phyloP scores from a whole-genome alignment of 2,329 filamentous ascomycete species.

The Pestalotiopsis sp. region DNA sequence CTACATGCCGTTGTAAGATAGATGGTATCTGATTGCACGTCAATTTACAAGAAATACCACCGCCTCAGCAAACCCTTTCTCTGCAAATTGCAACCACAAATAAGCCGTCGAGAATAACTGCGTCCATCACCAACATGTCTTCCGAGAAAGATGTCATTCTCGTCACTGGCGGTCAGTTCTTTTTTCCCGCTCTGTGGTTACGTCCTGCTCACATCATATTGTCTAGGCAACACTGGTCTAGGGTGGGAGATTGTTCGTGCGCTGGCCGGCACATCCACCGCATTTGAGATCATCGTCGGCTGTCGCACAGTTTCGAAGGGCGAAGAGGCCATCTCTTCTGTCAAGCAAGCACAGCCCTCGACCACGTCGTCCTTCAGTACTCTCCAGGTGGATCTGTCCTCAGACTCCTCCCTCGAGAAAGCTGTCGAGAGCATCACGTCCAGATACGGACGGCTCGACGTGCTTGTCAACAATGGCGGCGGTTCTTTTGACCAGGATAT shows the following conservation, averaged over 20 bases:
- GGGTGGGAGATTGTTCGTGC: slow-evolving; percentile 6
- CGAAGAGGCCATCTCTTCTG: slow-evolving; percentile 38
- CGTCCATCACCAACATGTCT: background rate
- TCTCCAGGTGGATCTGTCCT: slow-evolving; percentile 48
- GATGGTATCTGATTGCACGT: too few relatives aligned
- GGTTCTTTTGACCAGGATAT: slow-evolving; percentile 36
- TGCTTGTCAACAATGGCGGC: slow-evolving; percentile 54
- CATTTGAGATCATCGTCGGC: slow-evolving; percentile 53
- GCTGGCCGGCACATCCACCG: background rate
- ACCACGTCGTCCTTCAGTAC: slow-evolving; percentile 39
- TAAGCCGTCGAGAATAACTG: background rate
- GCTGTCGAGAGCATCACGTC: slow-evolving; percentile 39
- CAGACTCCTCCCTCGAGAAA: slow-evolving; percentile 47
- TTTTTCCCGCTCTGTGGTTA: too few relatives aligned
- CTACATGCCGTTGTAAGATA: too few relatives aligned
- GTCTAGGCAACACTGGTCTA: slow-evolving; percentile 9
- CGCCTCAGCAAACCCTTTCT: background rate
- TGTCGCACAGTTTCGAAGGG: slow-evolving; percentile 48
- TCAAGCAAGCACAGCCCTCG: slow-evolving; percentile 38
- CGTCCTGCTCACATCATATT: background rate
- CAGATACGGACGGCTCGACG: slow-evolving; percentile 42
- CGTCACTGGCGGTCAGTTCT: slow-evolving; percentile 4
- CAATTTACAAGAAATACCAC: too few relatives aligned
- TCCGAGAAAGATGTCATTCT: slow-evolving; percentile 9
- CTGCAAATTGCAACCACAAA: background rate